Evolutionary conservation across 371 early-diverging fungal species (phyloP).

Genomic region (Actinomucor elegans): DNA sequence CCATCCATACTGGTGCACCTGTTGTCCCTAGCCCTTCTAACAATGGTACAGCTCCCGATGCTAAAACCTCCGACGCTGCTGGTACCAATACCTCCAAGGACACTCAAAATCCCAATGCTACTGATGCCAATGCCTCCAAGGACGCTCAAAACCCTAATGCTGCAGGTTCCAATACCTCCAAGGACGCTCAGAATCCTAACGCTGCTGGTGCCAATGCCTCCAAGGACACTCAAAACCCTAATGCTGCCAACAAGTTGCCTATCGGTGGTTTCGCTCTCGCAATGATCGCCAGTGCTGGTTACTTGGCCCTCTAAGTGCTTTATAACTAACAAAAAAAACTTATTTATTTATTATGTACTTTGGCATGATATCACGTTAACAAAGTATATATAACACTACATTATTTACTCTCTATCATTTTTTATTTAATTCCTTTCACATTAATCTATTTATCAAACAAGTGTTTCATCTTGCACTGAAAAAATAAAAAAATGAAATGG

Average conservation of each 20-base stretch:
- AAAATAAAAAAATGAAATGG: background rate
- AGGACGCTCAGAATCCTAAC: background rate
- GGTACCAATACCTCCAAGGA: slow-evolving; percentile 24
- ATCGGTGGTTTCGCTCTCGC: slow-evolving; percentile 4
- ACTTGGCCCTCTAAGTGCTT: slow-evolving; percentile 9
- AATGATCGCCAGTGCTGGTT: slow-evolving; percentile 11
- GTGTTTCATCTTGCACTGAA: background rate
- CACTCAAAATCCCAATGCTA: background rate
- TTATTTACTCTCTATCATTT: background rate
- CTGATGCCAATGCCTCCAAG: background rate
- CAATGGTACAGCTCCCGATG: slow-evolving; percentile 1
- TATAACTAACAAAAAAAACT: background rate
- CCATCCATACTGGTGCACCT: background rate
- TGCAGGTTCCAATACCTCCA: background rate
- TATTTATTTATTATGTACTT: slow-evolving; percentile 7
- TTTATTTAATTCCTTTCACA: background rate
- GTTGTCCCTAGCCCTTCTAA: too few species aligned
- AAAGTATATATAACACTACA: background rate
- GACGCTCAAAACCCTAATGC: background rate
- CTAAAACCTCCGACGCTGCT: slow-evolving; percentile 1
- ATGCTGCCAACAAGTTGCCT: slow-evolving; percentile 8
- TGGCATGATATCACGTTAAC: background rate
- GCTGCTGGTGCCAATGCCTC: slow-evolving; percentile 1
- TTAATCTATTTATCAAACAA: background rate
- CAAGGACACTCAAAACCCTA: background rate